phyloP scores from a whole-genome alignment of 1,284 basidiomycete species.

The Cutaneotrichosporon sp. region DNA sequence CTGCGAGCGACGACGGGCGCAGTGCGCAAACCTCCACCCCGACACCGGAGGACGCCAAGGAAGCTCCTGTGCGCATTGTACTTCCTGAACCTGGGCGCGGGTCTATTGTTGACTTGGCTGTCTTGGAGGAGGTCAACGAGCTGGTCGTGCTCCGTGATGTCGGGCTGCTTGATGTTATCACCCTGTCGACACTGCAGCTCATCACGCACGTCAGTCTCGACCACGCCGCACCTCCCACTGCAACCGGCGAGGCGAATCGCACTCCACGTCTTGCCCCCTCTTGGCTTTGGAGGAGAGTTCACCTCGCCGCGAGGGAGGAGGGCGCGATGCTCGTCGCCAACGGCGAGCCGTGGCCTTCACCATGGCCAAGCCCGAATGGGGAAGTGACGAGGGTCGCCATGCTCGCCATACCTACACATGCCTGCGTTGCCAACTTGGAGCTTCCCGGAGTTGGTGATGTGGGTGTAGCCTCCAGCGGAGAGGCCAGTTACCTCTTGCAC shows the following conservation, averaged over 20 bases:
- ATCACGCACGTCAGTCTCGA: slow-evolving; percentile 13
- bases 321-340: slow-evolving; percentile 25
- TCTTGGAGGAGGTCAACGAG: slow-evolving; percentile 25
- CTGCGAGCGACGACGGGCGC: background rate
- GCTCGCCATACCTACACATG: slow-evolving; percentile 13
- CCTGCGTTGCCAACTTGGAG: slow-evolving; percentile 31
- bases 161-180: slow-evolving; percentile 38
- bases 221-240: slow-evolving; percentile 3
- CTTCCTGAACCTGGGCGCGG: slow-evolving; percentile 27
- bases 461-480: slow-evolving; percentile 18
- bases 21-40: no score
- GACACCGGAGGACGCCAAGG: background rate
- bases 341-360: slow-evolving; percentile 40
- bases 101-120: slow-evolving; percentile 32
- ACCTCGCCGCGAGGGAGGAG: slow-evolving; percentile 26
- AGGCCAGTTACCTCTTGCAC: slow-evolving; percentile 33
- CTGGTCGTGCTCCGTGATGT: slow-evolving; percentile 37
- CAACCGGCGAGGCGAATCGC: background rate
- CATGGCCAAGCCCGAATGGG: slow-evolving; percentile 36
- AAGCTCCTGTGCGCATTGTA: slow-evolving; percentile 22
- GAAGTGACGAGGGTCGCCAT: slow-evolving; percentile 40
- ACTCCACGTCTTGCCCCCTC: slow-evolving; percentile 23
- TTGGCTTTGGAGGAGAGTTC: slow-evolving; percentile 36
- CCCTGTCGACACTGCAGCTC: slow-evolving; percentile 20
- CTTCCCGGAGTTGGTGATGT: slow-evolving; percentile 40